phyloP scores from a whole-genome alignment of 495 filamentous ascomycete genomes.

The Neurospora sp. region DNA sequence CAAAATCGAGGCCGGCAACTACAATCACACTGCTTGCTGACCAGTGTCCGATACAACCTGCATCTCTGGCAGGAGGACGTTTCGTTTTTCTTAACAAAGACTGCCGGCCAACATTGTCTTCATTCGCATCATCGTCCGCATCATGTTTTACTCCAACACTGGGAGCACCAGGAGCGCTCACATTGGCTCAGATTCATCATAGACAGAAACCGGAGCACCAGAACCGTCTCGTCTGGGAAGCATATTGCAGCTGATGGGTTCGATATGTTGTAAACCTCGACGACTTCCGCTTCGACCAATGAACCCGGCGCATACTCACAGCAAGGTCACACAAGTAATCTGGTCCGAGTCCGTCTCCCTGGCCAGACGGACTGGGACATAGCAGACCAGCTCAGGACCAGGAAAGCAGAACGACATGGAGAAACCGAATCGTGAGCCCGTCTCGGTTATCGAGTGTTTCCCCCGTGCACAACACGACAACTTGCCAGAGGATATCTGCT shows the following conservation, averaged over 20 bases:
- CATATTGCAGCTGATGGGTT: conserved; percentile 13
- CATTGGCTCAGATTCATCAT: neutral
- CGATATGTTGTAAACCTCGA: conserved; percentile 19
- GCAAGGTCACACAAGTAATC: conserved; percentile 19
- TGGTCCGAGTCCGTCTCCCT: conserved; percentile 13
- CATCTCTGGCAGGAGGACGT: neutral
- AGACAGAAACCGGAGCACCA: conserved; percentile 2
- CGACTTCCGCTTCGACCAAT: conserved; percentile 16
- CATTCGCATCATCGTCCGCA: neutral
- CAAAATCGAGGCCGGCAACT: neutral
- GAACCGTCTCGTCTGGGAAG: conserved; percentile 8
- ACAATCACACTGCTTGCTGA: neutral
- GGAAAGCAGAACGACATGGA: neutral
- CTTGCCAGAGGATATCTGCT: neutral
- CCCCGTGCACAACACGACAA: neutral
- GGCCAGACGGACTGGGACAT: neutral
- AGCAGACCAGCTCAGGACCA: neutral
- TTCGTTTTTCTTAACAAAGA: neutral
- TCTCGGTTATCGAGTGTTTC: neutral
- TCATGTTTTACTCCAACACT: neutral
- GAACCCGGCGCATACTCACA: conserved; percentile 2
- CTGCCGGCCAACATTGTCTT: neutral
- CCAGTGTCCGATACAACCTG: neutral
- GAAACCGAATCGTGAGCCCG: neutral
- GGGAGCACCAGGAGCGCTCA: neutral